A percentile compares a stretch with the other conserved stretches of the same genome.
Conservation (phyloP, 768 basidiomycete genomes). For the Macrolepiota albuminosa region DNA sequence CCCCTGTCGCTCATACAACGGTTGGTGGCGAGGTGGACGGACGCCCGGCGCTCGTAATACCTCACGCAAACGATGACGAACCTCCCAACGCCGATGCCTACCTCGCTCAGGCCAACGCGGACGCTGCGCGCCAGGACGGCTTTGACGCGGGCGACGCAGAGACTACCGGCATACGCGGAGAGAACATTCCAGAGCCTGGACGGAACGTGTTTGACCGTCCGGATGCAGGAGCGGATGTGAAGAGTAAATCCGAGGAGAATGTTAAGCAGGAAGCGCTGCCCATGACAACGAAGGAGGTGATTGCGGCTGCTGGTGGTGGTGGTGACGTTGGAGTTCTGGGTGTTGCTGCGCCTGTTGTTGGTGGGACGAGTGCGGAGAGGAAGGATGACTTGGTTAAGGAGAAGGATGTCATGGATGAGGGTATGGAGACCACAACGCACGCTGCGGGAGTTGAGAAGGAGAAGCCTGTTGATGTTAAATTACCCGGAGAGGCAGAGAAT, state of each 20-base stretch:
- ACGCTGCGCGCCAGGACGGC: constrained; percentile 6
- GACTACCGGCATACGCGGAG: constrained; percentile 31
- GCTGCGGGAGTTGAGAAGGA: constrained; percentile 1
- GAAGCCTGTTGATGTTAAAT: constrained; percentile 3
- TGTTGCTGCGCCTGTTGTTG: constrained; percentile 10
- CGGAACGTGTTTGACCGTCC: constrained; percentile 61
- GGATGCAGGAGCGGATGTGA: constrained; percentile 32
- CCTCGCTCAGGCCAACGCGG: constrained; percentile 4
- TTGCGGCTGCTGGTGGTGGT: constrained; percentile 6
- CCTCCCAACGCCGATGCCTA: not conserved
- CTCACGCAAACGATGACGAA: constrained; percentile 27
- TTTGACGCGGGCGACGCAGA: constrained; percentile 11
- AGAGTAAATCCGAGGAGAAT: constrained; percentile 30
- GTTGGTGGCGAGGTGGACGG: constrained; percentile 52
- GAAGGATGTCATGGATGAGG: not conserved
- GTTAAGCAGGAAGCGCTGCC: constrained; percentile 2
- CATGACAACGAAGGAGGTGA: constrained; percentile 11
- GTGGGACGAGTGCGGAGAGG: constrained; percentile 12
- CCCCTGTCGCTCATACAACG: constrained; percentile 38
- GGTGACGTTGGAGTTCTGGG: constrained; percentile 4
- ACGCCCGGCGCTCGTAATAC: constrained; percentile 49
- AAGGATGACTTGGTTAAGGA: not conserved
- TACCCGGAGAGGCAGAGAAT: constrained; percentile 9
- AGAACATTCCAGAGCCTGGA: constrained; percentile 67
- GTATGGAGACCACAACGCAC: not conserved